phyloP scores from a whole-genome alignment of 331 rosid genomes.

The Rhamnella rubrinervis region DNA sequence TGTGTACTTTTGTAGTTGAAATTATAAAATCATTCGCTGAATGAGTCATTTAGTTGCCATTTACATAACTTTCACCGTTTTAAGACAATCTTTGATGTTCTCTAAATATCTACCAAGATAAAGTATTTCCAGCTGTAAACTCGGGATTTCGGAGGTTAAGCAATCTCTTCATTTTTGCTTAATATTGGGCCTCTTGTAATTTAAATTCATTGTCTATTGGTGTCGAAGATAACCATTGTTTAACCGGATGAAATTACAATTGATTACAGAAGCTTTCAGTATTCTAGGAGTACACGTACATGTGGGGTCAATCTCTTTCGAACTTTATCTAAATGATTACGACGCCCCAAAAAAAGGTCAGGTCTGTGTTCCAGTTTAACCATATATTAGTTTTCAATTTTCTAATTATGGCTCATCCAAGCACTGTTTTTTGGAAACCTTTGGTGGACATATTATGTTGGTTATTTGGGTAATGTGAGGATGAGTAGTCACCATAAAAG shows the following conservation, averaged over 20 bases:
- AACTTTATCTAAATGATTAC: neutral
- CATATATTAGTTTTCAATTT: neutral
- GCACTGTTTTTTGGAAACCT: neutral
- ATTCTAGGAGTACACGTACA: no score
- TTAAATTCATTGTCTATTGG: no score
- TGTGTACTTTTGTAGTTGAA: constrained; percentile 25
- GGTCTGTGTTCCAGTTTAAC: neutral
- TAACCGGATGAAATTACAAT: no score
- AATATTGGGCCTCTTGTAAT: neutral
- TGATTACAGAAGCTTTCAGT: no score
- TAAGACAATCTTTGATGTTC: constrained; percentile 5
- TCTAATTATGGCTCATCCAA: neutral
- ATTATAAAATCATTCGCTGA: constrained; percentile 18
- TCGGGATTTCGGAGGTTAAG: no score
- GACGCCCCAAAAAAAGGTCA: neutral
- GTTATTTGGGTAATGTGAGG: constrained; percentile 1
- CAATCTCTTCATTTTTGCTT: constrained; percentile 9
- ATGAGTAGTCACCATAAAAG: neutral
- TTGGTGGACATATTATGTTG: neutral
- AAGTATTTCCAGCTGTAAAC: no score
- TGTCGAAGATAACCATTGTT: no score
- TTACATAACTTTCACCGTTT: constrained; percentile 13
- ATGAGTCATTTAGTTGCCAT: constrained; percentile 21
- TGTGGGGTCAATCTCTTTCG: no score
- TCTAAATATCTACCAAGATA: no score